phyloP scores from a whole-genome alignment of 2,329 filamentous ascomycete species.

The Periconia sp. region DNA sequence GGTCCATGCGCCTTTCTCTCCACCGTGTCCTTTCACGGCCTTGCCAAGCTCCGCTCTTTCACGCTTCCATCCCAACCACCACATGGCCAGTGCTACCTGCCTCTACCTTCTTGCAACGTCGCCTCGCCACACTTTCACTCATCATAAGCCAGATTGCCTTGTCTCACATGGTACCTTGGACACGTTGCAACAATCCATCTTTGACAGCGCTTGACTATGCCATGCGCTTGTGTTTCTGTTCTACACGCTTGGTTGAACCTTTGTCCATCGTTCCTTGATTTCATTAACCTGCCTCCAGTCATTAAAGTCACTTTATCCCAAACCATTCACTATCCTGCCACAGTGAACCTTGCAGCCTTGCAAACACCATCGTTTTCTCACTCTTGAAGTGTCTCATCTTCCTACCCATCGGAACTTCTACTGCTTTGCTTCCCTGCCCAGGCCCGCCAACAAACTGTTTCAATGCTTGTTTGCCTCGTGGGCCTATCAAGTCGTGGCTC shows the following conservation, averaged over 20 bases:
- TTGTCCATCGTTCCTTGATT: no score
- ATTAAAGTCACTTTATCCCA: neutral
- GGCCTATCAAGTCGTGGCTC: neutral
- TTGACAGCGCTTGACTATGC: no score
- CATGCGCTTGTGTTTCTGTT: no score
- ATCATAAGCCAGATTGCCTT: neutral
- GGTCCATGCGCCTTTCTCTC: constrained; percentile 7
- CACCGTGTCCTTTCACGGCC: constrained; percentile 1
- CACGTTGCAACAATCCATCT: neutral
- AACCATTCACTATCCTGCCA: neutral
- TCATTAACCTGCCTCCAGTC: no score
- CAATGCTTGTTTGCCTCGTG: neutral
- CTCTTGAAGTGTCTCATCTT: neutral
- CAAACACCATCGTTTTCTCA: neutral
- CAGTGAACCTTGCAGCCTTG: neutral
- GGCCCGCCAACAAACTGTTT: neutral
- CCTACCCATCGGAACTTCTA: neutral
- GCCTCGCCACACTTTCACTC: neutral
- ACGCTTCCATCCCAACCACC: neutral
- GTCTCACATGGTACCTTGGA: neutral
- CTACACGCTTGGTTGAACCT: no score
- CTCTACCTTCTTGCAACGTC: constrained; percentile 6
- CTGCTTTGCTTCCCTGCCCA: neutral
- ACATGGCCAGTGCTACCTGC: neutral
- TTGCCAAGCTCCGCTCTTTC: neutral